A percentile compares a stretch with the other conserved stretches of the same genome.
These are phyloP conservation scores for Raffaelea arxii DNA, from an alignment of 2,329 filamentous ascomycete species.

Conservation along the genomic window DNA sequence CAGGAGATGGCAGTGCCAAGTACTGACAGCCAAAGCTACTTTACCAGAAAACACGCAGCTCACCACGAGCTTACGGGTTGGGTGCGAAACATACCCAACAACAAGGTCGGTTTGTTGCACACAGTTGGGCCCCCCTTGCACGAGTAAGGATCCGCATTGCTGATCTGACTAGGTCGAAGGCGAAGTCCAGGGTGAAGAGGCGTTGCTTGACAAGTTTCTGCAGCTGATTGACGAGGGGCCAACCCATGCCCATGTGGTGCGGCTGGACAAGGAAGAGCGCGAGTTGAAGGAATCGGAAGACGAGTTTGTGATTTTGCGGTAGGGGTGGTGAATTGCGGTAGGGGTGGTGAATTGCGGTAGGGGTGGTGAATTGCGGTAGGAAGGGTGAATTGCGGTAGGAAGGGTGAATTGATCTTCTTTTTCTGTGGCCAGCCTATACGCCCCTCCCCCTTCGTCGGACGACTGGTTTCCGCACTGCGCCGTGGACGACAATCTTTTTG, in stretches of 20 bases:
- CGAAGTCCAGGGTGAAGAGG: conserved; percentile 70
- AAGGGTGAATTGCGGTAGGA: too few species aligned
- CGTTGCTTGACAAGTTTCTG: conserved; percentile 58
- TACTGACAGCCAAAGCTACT: conserved; percentile 31
- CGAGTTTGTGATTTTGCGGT: conserved; percentile 49
- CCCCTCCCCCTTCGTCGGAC: conserved; percentile 46
- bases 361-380: too few species aligned
- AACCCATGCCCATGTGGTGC: conserved; percentile 58
- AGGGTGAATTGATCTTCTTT: too few species aligned
- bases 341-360: too few species aligned
- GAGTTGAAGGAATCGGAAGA: conserved; percentile 56
- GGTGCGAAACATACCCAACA: conserved; percentile 49
- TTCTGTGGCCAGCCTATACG: too few species aligned
- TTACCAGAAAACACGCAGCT: conserved; percentile 41
- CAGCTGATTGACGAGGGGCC: conserved; percentile 70
- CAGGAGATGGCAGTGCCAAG: background rate
- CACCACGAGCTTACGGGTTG: conserved; percentile 47
- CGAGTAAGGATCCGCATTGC: background rate
- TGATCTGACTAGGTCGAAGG: conserved; percentile 61
- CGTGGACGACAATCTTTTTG: conserved; percentile 53
- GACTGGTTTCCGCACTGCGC: conserved; percentile 52
- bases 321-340: background rate
- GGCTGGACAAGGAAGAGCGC: conserved; percentile 61
- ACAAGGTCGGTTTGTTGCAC: conserved; percentile 36
- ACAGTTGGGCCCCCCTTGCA: background rate